phyloP scores from a whole-genome alignment of 768 basidiomycete species.

The Russula compacta region DNA sequence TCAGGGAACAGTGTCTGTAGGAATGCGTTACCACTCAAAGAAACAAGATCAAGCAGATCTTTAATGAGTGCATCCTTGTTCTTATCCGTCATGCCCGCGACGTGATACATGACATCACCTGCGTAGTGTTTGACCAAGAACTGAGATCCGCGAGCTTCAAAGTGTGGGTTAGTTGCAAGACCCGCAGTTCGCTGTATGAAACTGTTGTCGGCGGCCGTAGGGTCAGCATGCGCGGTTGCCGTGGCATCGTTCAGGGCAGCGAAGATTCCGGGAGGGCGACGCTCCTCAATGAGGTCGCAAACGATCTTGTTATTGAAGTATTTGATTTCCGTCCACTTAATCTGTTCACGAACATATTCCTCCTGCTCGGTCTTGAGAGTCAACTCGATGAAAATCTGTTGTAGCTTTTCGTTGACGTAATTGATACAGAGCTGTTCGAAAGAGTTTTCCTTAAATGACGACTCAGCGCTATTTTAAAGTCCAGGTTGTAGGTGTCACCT shows the following conservation, averaged over 20 bases:
- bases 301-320: slow-evolving; percentile 99
- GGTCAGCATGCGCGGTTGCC: slow-evolving; percentile 96
- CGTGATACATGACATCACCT: slow-evolving; percentile 97
- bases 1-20: slow-evolving; percentile 87
- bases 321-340: slow-evolving; percentile 99
- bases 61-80: slow-evolving; percentile 97
- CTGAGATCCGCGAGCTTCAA: slow-evolving; percentile 88
- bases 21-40: slow-evolving; percentile 72
- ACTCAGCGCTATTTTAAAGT: neutral
- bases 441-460: slow-evolving; percentile 64
- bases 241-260: slow-evolving; percentile 98
- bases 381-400: slow-evolving; percentile 98
- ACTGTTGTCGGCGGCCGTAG: slow-evolving; percentile 90
- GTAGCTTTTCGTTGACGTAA: slow-evolving; percentile 99
- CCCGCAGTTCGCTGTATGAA: slow-evolving; percentile 86
- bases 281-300: slow-evolving; percentile 96
- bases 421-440: slow-evolving; percentile 99
- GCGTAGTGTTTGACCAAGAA: slow-evolving; percentile 97
- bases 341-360: slow-evolving; percentile 96
- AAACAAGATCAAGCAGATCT: slow-evolving; percentile 86
- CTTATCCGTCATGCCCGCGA: slow-evolving; percentile 98
- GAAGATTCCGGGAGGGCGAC: slow-evolving; percentile 92
- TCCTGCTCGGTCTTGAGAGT: slow-evolving; percentile 99
- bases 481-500: slow-evolving; percentile 36
- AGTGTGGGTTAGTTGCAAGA: slow-evolving; percentile 82